Conservation (phyloP, 345 rosid species). For the Streptanthus diversifolius region DNA sequence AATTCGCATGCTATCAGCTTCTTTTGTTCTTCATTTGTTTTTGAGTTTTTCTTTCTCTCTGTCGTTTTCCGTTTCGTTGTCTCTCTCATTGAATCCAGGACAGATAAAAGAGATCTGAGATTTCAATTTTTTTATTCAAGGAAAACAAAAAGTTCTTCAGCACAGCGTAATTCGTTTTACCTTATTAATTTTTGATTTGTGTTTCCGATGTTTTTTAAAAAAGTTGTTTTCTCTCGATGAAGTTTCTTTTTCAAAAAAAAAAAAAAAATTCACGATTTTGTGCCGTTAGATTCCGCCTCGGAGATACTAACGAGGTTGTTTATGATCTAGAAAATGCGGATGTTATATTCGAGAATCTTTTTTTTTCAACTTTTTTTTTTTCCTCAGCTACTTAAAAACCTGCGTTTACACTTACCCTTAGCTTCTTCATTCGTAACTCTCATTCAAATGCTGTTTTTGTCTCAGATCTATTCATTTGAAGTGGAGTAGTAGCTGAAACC, state of each 20-base stretch:
- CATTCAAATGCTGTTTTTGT: slow-evolving; percentile 2
- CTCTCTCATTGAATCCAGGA: slow-evolving; percentile 26
- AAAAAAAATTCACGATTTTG: slow-evolving; percentile 7
- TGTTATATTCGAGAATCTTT: slow-evolving; percentile 29
- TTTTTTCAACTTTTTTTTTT: background rate
- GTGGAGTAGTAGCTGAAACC: slow-evolving; percentile 5
- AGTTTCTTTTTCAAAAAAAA: background rate
- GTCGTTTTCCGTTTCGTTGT: slow-evolving; percentile 33
- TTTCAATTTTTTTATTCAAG: too few species aligned
- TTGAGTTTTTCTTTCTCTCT: background rate
- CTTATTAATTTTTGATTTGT: slow-evolving; percentile 12
- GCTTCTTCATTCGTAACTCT: background rate
- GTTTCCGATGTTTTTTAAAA: slow-evolving; percentile 4
- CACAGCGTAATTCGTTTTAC: background rate
- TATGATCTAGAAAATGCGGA: slow-evolving; percentile 19
- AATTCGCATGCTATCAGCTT: slow-evolving; percentile 10
- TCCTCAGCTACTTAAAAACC: slow-evolving; percentile 18
- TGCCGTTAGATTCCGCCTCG: slow-evolving; percentile 30
- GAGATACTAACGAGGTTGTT: slow-evolving; percentile 34
- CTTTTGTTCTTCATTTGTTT: background rate
- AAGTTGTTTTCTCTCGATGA: slow-evolving; percentile 23
- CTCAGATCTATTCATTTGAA: slow-evolving; percentile 51
- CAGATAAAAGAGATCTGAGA: too few species aligned
- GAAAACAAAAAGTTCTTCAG: background rate
- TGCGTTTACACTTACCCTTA: background rate